A percentile compares a stretch with the other conserved stretches of the same genome.
phyloP scores from a whole-genome alignment of 2,329 filamentous ascomycete species.

The Stagonosporopsis chrysanthemi region DNA sequence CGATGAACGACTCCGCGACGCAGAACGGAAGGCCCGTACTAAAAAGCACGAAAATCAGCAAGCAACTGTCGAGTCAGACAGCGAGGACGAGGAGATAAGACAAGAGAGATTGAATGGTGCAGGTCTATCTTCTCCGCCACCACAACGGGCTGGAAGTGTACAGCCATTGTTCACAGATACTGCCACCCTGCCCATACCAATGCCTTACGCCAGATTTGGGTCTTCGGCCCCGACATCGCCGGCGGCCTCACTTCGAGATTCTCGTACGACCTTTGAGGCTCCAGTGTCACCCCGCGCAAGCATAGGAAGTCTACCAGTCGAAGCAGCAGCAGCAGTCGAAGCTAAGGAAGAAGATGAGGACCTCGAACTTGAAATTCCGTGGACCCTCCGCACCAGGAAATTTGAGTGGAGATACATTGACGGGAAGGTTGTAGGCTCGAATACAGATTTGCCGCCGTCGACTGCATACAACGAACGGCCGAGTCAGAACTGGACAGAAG shows the following conservation, averaged over 20 bases:
- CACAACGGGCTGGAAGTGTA: slow-evolving; percentile 28
- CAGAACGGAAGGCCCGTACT: slow-evolving; percentile 30
- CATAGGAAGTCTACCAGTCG: slow-evolving; percentile 37
- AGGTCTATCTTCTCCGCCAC: slow-evolving; percentile 21
- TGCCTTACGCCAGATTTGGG: slow-evolving; percentile 26
- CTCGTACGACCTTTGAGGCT: slow-evolving; percentile 25
- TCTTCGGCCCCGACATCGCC: slow-evolving; percentile 37
- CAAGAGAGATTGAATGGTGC: slow-evolving; percentile 22
- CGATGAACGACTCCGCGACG: slow-evolving; percentile 35
- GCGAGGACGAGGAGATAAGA: slow-evolving; percentile 41
- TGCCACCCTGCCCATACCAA: slow-evolving; percentile 30
- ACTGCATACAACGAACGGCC: slow-evolving; percentile 37
- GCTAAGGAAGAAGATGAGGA: slow-evolving; percentile 44
- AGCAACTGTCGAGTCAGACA: slow-evolving; percentile 46
- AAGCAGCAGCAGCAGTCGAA: slow-evolving; percentile 42
- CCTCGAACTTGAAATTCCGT: slow-evolving; percentile 46
- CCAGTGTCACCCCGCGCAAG: slow-evolving; percentile 37
- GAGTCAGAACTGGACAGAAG: slow-evolving; percentile 44
- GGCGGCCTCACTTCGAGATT: slow-evolving; percentile 34
- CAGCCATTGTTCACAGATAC: slow-evolving; percentile 43
- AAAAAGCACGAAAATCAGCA: slow-evolving; percentile 41
- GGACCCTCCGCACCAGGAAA: slow-evolving; percentile 43
- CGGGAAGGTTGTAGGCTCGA: slow-evolving; percentile 38
- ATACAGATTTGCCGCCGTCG: slow-evolving; percentile 39
- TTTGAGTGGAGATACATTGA: slow-evolving; percentile 49